Evolutionary conservation across 2,329 filamentous ascomycete genomes (phyloP).

Genomic region (Colletotrichum graminicola): DNA sequence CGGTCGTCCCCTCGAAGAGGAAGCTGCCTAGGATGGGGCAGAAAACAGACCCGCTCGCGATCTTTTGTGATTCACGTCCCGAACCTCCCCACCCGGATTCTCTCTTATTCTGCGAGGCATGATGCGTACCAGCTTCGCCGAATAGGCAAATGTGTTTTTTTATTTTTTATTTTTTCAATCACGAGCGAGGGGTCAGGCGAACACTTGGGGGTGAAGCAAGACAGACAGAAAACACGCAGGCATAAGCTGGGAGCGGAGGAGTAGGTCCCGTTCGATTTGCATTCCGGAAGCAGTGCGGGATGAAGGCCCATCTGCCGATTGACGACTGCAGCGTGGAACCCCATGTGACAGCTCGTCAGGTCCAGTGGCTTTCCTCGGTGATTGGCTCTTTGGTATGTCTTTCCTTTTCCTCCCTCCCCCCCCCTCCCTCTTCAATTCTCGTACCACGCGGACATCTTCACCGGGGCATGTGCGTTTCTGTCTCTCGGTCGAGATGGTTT

Average conservation of each 20-base stretch:
- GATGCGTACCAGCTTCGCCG: background rate
- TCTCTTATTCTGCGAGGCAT: background rate
- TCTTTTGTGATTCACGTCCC: background rate
- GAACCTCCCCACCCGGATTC: too few relatives aligned
- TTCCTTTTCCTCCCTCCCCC: background rate
- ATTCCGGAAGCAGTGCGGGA: background rate
- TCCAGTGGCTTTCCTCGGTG: background rate
- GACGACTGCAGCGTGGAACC: slow-evolving; percentile 28
- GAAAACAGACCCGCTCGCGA: background rate
- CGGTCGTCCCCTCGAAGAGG: background rate
- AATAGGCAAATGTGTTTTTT: background rate
- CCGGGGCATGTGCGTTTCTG: background rate
- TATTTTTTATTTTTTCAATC: background rate
- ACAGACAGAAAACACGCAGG: background rate
- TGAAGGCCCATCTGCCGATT: slow-evolving; percentile 19
- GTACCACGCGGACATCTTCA: background rate
- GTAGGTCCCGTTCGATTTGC: slow-evolving; percentile 17
- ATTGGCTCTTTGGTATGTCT: background rate
- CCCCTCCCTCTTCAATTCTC: background rate
- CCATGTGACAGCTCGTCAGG: slow-evolving; percentile 22
- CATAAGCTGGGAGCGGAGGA: slow-evolving; percentile 17
- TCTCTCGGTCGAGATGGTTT: background rate
- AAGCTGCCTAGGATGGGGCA: background rate
- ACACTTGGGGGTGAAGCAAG: background rate
- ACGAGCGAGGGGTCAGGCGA: background rate